These are phyloP conservation scores for Brassica carinata DNA, from an alignment of 345 rosid genomes.

Conservation along the genomic window DNA sequence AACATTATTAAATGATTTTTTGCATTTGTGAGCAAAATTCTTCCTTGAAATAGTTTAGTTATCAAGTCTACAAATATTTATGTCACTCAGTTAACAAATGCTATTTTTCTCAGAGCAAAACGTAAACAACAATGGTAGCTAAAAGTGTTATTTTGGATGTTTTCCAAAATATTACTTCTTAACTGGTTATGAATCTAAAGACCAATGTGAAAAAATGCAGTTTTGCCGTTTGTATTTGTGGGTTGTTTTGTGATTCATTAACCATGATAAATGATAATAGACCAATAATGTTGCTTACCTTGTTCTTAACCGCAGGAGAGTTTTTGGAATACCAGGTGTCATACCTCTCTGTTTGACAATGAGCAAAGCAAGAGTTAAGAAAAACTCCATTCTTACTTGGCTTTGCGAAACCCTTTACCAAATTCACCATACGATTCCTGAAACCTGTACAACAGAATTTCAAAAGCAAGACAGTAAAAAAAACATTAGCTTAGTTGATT, in stretches of 20 bases:
- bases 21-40: not conserved
- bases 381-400: constrained; percentile 36
- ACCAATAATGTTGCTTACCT: constrained; percentile 17
- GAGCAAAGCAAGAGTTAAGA: constrained; percentile 41
- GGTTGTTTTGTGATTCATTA: not conserved
- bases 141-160: not conserved
- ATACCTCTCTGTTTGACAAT: constrained; percentile 44
- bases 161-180: not conserved
- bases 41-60: not conserved
- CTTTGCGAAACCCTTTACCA: constrained; percentile 27
- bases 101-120: not conserved
- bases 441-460: constrained; percentile 13
- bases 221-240: not conserved
- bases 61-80: not conserved
- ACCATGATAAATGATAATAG: not conserved
- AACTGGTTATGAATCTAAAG: not conserved
- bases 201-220: not conserved
- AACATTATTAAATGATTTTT: not conserved
- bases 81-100: not conserved
- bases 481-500: not conserved
- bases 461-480: not conserved
- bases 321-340: constrained; percentile 40
- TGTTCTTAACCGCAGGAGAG: constrained; percentile 38
- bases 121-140: not conserved
- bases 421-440: constrained; percentile 38